These are phyloP conservation scores for Sphaerobolus stellatus DNA, from an alignment of 1,284 basidiomycete species.

Conservation along the genomic window DNA sequence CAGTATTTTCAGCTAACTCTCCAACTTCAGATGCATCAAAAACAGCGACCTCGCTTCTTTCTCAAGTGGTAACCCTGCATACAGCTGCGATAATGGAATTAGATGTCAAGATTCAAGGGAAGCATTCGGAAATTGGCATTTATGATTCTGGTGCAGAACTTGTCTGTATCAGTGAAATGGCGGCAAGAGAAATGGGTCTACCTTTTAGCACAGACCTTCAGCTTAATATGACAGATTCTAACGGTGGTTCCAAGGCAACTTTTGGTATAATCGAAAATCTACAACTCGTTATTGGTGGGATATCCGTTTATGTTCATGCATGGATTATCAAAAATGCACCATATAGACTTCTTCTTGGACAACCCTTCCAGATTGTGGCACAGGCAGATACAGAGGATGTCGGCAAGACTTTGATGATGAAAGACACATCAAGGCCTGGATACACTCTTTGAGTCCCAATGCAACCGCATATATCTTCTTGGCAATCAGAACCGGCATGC, in stretches of 20 bases:
- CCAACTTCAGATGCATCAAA: neutral
- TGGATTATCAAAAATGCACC: constrained; percentile 19
- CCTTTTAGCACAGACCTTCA: neutral
- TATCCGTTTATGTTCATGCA: constrained; percentile 22
- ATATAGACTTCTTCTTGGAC: constrained; percentile 17
- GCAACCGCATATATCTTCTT: neutral
- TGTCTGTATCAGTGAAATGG: constrained; percentile 2
- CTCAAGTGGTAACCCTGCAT: neutral
- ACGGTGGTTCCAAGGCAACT: neutral
- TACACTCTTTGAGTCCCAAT: neutral
- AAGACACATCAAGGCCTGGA: neutral
- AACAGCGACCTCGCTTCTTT: neutral
- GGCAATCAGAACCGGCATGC: neutral
- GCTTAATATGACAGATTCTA: neutral
- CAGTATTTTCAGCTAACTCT: neutral
- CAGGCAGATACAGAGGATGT: neutral
- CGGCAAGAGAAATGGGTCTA: neutral
- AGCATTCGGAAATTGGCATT: neutral
- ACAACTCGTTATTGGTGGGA: constrained; percentile 14
- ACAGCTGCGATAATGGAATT: neutral
- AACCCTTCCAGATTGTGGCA: constrained; percentile 17
- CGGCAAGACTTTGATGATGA: neutral
- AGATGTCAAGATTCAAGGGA: neutral
- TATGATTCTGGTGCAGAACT: neutral
- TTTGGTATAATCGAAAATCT: constrained; percentile 12